These are phyloP conservation scores for Auricularia cornea DNA, from an alignment of 768 basidiomycete genomes.

Conservation along the genomic window DNA sequence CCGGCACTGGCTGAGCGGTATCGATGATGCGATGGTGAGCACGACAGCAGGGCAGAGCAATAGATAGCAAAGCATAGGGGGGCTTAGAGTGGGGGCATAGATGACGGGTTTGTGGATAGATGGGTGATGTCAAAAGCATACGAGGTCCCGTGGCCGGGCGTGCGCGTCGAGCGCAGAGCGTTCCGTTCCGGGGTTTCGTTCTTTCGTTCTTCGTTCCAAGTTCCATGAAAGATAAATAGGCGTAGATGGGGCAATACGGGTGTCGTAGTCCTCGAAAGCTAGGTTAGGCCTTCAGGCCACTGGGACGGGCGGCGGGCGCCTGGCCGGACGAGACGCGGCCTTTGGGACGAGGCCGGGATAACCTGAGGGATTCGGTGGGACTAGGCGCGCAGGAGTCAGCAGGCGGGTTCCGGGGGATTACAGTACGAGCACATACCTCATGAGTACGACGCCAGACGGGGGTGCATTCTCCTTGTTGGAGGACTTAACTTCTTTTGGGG, in stretches of 20 bases:
- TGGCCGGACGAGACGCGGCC: background rate
- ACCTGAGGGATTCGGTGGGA: slow-evolving; percentile 32
- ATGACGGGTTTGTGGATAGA: background rate
- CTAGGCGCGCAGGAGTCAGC: slow-evolving; percentile 15
- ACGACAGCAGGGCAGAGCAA: background rate
- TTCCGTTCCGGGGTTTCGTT: background rate
- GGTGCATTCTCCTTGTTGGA: slow-evolving; percentile 42
- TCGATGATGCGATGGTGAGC: background rate
- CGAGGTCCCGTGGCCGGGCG: background rate
- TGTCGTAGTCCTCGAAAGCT: background rate
- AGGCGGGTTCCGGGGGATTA: background rate
- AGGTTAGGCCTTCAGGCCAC: background rate
- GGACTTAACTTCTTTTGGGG: slow-evolving; percentile 26
- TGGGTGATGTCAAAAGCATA: background rate
- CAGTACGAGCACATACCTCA: slow-evolving; percentile 39
- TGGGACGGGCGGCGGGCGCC: background rate
- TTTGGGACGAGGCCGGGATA: slow-evolving; percentile 37
- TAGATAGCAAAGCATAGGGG: background rate
- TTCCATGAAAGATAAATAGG: background rate
- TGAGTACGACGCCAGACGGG: slow-evolving; percentile 36
- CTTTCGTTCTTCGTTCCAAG: background rate
- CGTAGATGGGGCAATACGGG: background rate
- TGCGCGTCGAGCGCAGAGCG: background rate
- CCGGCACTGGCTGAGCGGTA: background rate
- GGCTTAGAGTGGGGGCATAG: background rate